These are phyloP conservation scores for Pseudohyphozyma bogoriensis DNA, from an alignment of 768 basidiomycete genomes.

Conservation along the genomic window DNA sequence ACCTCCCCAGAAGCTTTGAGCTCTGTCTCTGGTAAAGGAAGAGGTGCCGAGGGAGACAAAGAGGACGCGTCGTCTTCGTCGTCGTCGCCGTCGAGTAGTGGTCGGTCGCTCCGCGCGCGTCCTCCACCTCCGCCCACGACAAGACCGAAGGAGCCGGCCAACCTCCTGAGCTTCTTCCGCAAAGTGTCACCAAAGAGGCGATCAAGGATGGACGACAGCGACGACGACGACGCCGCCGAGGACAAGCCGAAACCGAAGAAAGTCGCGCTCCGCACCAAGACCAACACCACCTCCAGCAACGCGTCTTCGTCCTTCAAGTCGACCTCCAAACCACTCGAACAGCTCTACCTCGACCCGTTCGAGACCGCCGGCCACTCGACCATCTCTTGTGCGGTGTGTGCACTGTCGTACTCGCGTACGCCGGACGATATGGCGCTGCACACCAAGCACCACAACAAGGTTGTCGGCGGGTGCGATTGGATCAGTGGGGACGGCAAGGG, in stretches of 20 bases:
- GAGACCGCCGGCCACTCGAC: slow-evolving; percentile 6
- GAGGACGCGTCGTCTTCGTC: neutral
- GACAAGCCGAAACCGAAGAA: neutral
- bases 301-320: neutral
- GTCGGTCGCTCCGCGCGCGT: neutral
- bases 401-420: slow-evolving; percentile 16
- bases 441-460: slow-evolving; percentile 21
- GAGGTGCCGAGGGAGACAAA: neutral
- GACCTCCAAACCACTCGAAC: slow-evolving; percentile 7
- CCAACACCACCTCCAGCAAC: neutral
- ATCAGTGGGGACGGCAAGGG: neutral
- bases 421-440: slow-evolving; percentile 26
- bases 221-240: neutral
- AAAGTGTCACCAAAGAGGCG: slow-evolving; percentile 5
- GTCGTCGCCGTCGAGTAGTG: neutral
- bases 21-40: neutral
- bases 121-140: neutral
- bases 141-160: neutral
- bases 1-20: neutral
- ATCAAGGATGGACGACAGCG: neutral
- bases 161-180: slow-evolving; percentile 12
- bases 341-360: slow-evolving; percentile 29
- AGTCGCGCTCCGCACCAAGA: neutral
- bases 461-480: slow-evolving; percentile 23
- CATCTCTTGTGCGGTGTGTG: slow-evolving; percentile 16